A percentile compares a stretch with the other conserved stretches of the same genome.
Evolutionary conservation across 2,329 filamentous ascomycete species (phyloP).

Genomic region (Aspergillus oerlinghausenensis): DNA sequence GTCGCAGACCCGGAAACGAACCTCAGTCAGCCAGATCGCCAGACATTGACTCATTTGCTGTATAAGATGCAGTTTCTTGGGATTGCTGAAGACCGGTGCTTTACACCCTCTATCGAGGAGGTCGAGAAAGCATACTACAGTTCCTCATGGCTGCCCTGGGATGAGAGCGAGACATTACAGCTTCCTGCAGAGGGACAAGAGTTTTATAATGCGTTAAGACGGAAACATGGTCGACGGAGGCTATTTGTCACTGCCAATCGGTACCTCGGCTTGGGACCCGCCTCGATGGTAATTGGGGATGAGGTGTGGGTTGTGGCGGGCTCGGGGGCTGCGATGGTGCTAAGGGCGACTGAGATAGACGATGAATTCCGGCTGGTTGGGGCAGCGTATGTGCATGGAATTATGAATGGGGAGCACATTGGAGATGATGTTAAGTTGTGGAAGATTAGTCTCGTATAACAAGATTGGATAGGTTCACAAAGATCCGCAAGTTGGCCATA

Average conservation of each 20-base stretch:
- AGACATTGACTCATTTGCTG: slow-evolving; percentile 1
- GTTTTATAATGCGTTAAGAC: background rate
- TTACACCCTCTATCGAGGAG: slow-evolving; percentile 1
- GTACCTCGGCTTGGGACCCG: slow-evolving; percentile 1
- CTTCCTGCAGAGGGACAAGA: background rate
- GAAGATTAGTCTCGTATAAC: background rate
- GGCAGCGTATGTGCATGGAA: slow-evolving; percentile 1
- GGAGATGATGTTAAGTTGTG: background rate
- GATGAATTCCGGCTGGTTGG: background rate
- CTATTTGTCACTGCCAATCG: slow-evolving; percentile 2
- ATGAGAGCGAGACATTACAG: background rate
- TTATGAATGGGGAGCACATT: background rate
- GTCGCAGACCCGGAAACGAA: slow-evolving; percentile 1
- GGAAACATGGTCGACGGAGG: slow-evolving; percentile 1
- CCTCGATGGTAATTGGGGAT: slow-evolving; percentile 1
- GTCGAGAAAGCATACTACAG: background rate
- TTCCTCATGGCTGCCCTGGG: slow-evolving; percentile 1
- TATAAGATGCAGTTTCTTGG: slow-evolving; percentile 1
- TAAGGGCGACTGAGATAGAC: background rate
- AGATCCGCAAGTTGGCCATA: background rate
- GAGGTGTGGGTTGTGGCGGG: slow-evolving; percentile 2
- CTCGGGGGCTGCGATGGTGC: background rate
- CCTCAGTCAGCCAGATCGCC: background rate
- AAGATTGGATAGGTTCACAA: background rate
- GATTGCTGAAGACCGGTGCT: background rate